A percentile compares a stretch with the other conserved stretches of the same genome.
phyloP scores from a whole-genome alignment of 495 filamentous ascomycete species.

The Immersiella caudata region DNA sequence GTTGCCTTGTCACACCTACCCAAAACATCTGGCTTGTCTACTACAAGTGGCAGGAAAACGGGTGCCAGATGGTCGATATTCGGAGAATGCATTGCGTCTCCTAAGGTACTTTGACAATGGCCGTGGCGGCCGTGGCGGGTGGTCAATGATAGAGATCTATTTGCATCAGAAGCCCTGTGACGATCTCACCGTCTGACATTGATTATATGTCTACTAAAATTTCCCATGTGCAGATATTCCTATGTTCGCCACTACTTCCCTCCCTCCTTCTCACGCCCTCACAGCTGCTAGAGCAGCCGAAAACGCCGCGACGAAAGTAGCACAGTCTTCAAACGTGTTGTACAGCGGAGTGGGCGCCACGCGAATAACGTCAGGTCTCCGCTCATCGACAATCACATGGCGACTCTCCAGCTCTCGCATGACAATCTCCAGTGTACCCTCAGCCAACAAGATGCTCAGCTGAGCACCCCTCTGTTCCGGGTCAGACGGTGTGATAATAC shows the following conservation, averaged over 20 bases:
- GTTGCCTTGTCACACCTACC: too few relatives aligned
- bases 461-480: conserved; percentile 79
- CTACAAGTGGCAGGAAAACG: too few relatives aligned
- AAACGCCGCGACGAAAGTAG: conserved; percentile 71
- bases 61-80: too few relatives aligned
- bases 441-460: conserved; percentile 71
- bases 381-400: conserved; percentile 83
- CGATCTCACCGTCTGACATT: too few relatives aligned
- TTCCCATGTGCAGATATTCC: not conserved
- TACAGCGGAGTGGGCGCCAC: conserved; percentile 93
- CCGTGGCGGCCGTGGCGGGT: too few relatives aligned
- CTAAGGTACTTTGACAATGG: too few relatives aligned
- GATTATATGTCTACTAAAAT: too few relatives aligned
- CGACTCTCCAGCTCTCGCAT: conserved; percentile 68
- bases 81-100: too few relatives aligned
- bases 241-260: not conserved
- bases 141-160: not conserved
- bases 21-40: too few relatives aligned
- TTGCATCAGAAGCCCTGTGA: too few relatives aligned
- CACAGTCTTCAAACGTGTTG: conserved; percentile 81
- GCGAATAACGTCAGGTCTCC: conserved; percentile 85
- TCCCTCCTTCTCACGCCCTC: conserved; percentile 19
- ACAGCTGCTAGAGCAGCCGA: conserved; percentile 50
- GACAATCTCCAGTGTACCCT: conserved; percentile 69
- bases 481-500: conserved; percentile 79